These are phyloP conservation scores for Metschnikowia arizonensis DNA, from an alignment of 805 yeast species.

Conservation along the genomic window DNA sequence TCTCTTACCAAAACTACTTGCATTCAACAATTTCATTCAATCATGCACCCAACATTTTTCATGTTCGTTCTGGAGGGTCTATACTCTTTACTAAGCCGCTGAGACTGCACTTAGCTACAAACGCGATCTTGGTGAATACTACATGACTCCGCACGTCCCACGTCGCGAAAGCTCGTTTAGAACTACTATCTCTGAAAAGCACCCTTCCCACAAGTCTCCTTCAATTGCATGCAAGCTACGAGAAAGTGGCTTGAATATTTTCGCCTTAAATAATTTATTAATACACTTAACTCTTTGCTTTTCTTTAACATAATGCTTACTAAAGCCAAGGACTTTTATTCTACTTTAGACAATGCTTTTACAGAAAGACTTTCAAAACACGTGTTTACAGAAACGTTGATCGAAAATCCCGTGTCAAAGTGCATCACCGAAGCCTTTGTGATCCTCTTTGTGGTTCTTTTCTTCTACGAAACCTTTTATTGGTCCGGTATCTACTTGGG, in stretches of 20 bases:
- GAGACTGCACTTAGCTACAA: background rate
- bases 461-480: slow-evolving; percentile 39
- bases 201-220: background rate
- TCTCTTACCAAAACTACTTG: background rate
- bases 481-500: slow-evolving; percentile 40
- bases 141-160: background rate
- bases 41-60: background rate
- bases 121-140: background rate
- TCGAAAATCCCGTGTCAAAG: slow-evolving; percentile 17
- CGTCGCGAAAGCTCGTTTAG: background rate
- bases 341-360: slow-evolving; percentile 12
- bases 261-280: background rate
- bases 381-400: slow-evolving; percentile 13
- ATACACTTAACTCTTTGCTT: background rate
- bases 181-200: background rate
- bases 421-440: slow-evolving; percentile 16
- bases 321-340: background rate
- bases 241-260: background rate
- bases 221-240: background rate
- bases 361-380: slow-evolving; percentile 8
- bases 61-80: background rate
- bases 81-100: background rate
- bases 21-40: too few relatives aligned
- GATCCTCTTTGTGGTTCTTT: slow-evolving; percentile 14
- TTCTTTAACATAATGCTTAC: background rate